Percentiles rank a stretch among this genome's conserved stretches.
Conservation (phyloP, 805 yeast genomes). For the Ogataea henricii region DNA sequence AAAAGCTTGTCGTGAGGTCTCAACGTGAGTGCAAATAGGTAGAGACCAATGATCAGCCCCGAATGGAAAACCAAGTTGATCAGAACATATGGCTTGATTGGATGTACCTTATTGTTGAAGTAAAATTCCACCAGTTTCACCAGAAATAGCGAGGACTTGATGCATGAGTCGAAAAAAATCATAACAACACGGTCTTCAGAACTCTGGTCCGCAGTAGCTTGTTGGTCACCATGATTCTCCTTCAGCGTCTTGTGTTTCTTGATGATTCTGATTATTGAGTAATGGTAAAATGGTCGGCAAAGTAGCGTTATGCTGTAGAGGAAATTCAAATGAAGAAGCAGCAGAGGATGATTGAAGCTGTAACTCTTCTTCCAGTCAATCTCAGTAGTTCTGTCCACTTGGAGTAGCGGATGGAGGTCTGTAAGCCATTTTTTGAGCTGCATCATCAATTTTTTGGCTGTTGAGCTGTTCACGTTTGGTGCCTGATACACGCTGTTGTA, state of each 20-base stretch:
- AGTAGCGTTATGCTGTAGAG: conserved; percentile 40
- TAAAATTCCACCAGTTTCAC: conserved; percentile 36
- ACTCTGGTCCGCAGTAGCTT: neutral
- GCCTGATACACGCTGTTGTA: conserved; percentile 37
- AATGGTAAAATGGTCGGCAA: conserved; percentile 46
- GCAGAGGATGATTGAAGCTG: conserved; percentile 27
- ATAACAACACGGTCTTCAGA: conserved; percentile 17
- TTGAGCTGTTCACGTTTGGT: conserved; percentile 32
- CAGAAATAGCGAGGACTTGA: conserved; percentile 39
- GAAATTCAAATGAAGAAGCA: conserved; percentile 39
- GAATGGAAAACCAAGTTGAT: conserved; percentile 39
- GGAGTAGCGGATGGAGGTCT: conserved; percentile 36
- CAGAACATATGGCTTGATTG: conserved; percentile 39
- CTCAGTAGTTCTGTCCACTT: conserved; percentile 28
- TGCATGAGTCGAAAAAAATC: conserved; percentile 39
- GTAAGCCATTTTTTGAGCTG: conserved; percentile 40
- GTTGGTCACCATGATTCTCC: conserved; percentile 2
- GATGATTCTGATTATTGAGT: conserved; percentile 25
- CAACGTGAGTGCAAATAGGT: conserved; percentile 26
- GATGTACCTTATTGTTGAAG: conserved; percentile 33
- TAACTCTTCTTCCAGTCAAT: conserved; percentile 16
- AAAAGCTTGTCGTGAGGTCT: conserved; percentile 12
- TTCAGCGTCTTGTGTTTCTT: conserved; percentile 21
- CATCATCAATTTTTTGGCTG: conserved; percentile 38
- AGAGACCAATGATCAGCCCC: conserved; percentile 38